Conservation (phyloP, 2,329 filamentous ascomycete genomes). For the Xylariaceae sp. region DNA sequence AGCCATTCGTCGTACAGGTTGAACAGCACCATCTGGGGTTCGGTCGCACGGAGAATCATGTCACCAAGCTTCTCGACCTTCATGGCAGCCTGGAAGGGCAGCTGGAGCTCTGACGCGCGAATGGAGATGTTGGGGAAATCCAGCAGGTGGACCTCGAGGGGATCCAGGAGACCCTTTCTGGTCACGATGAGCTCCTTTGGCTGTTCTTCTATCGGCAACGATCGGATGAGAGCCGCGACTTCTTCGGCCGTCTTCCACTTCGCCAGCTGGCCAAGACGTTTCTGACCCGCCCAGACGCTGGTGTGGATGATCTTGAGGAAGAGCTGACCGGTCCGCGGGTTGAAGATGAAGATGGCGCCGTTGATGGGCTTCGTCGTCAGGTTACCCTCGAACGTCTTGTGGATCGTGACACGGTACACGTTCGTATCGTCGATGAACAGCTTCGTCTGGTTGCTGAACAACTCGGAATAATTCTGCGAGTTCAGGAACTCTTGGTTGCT, state of each 20-base stretch:
- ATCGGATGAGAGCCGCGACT: conserved; percentile 94
- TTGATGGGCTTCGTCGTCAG: conserved; percentile 99
- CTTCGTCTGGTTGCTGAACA: conserved; percentile 99
- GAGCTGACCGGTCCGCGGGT: conserved; percentile 92
- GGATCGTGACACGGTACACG: conserved; percentile 97
- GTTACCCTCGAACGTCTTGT: conserved; percentile 99
- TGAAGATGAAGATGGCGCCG: conserved; percentile 99
- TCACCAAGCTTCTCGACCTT: conserved; percentile 99
- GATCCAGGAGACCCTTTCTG: conserved; percentile 92
- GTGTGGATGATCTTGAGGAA: conserved; percentile 99
- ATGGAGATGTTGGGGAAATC: conserved; percentile 99
- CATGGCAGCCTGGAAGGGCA: conserved; percentile 99
- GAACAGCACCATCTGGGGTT: conserved; percentile 99
- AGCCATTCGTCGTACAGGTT: conserved; percentile 99
- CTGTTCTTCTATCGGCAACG: conserved; percentile 93
- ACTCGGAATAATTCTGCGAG: conserved; percentile 97
- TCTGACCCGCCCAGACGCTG: conserved; percentile 97
- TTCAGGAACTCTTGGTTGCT: conserved; percentile 99
- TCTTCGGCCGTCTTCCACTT: conserved; percentile 99
- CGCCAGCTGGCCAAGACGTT: conserved; percentile 94
- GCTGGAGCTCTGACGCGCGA: conserved; percentile 88
- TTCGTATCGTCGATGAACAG: conserved; percentile 99
- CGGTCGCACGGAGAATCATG: conserved; percentile 95
- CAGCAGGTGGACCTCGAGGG: conserved; percentile 90
- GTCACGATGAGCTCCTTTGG: conserved; percentile 98